Evolutionary conservation across 176 grass and related monocot species (phyloP), one percentile per base, ranked within the genome.

Genomic region (Poa annua): DNA sequence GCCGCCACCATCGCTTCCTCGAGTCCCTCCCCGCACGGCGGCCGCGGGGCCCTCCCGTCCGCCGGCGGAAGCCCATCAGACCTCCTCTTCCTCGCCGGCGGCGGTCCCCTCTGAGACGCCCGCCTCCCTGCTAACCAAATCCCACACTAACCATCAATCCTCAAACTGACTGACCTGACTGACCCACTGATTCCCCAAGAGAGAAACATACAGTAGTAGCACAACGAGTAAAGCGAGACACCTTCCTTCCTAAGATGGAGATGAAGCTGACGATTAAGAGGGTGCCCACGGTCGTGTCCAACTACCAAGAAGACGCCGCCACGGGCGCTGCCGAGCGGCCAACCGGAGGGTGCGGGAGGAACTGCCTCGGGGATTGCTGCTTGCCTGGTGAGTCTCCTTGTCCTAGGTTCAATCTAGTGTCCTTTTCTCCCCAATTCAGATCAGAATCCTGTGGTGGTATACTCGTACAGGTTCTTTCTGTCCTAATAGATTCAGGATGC

Each of bases 51-150:
- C 48, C 89, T 99, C 36, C 97, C 97, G 6, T 94, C 91, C 4
- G 97, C 93, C 25, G 97, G 97, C 32, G 97, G 97, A 5, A 96
- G 91, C 78, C 97, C 97, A 17, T 99, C 97, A 0, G 97, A 99
- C 84, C 97, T 99, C 51, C 97, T 99, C 81, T 99, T 99, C 84
- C 93, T 99, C 68, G 97, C 97, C 75, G 97, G 97, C 68, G 97
- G 97, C 35, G 97, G 97, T 62, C 49, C 75, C 49, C 52, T 86
- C 73, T 90, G 66, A 86, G 25, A 3, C 16, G 33, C 19, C 14
- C 33, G 22, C 59, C 71, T 44, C 3, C 65, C 67, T 9, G 10
- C 82, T 44, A 26, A 61, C 64, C 57, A 15, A 6, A 14, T 7
- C 33, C 0, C n/a, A 7, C 32, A n/a, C 71, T 81, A 56, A 55